A percentile compares a stretch with the other conserved stretches of the same genome.
Conservation (phyloP, 495 filamentous ascomycete species). For the Xylona heveae region DNA sequence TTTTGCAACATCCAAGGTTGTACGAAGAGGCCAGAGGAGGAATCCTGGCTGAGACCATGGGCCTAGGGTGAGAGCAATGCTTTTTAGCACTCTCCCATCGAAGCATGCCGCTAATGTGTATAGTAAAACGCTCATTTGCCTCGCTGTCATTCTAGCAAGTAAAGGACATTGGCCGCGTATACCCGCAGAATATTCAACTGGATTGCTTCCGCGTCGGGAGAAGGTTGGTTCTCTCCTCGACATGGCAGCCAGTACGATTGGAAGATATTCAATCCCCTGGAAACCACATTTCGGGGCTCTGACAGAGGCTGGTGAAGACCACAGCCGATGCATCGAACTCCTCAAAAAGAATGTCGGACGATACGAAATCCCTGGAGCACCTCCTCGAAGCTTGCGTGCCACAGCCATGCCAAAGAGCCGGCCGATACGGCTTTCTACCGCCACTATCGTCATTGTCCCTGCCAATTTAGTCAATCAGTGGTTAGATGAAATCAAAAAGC, state of each 20-base stretch:
- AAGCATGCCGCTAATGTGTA: not conserved
- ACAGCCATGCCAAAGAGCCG: conserved; percentile 20
- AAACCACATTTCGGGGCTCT: conserved; percentile 29
- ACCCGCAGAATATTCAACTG: conserved; percentile 35
- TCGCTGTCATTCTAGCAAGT: conserved; percentile 67
- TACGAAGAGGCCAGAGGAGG: conserved; percentile 66
- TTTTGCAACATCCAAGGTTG: conserved; percentile 36
- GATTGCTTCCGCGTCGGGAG: conserved; percentile 18
- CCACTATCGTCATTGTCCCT: conserved; percentile 50
- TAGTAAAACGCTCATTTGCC: conserved; percentile 71
- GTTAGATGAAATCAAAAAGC: conserved; percentile 42
- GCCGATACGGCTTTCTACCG: conserved; percentile 38
- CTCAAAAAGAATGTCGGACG: conserved; percentile 29
- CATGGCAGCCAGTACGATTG: conserved; percentile 52
- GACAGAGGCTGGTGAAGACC: conserved; percentile 14
- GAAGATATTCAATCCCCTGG: conserved; percentile 47
- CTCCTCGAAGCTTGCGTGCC: conserved; percentile 21
- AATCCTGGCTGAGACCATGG: conserved; percentile 56
- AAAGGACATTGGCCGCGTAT: conserved; percentile 42
- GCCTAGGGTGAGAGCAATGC: conserved; percentile 11
- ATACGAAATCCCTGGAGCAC: conserved; percentile 30
- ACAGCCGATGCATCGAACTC: conserved; percentile 28
- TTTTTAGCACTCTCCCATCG: conserved; percentile 24
- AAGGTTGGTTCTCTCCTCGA: conserved; percentile 32
- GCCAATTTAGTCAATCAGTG: conserved; percentile 51